Base-by-base conservation (phyloP, 371 early-diverging fungal genomes). In the Syncephalastrum sp. region DNA sequence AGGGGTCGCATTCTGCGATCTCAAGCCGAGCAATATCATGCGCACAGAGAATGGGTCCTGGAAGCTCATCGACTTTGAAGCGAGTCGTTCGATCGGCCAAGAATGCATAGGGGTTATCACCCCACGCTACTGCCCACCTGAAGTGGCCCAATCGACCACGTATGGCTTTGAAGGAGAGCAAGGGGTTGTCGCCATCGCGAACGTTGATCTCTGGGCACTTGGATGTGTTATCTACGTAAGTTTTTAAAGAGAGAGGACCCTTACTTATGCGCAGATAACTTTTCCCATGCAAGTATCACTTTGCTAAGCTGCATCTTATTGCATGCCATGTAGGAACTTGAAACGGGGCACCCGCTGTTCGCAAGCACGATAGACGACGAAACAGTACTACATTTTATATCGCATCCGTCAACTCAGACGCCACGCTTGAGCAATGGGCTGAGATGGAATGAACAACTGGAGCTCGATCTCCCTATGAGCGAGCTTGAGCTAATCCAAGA, bases 161-260 rank as follows among this genome's bases (percentile, higher is more conserved):
- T 78, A 74, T 47, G 78, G 78, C 1, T 50, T 74, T 10, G 78
- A 78, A 54, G 78, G 78, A 15, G 71, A 75, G 3, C 72, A 72
- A 50, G 78, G 78, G 14, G 78, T 78, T 0, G 78, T 78, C 4
- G 78, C 78, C 24, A 69, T 73, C 0, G 72, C 78, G 1, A 70
- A 71, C 42, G 71, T 78, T 1, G 78, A 78, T 67, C 48, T 74
- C 3, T 78, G 78, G 78, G 72, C 78, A 16, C 64, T 78, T 15
- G 78, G 78, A 12, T 78, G 78, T 56, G 71, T 74, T 1, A 60
- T 78, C 24, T 78, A 72, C 50, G 69, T 68, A 64, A 61, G 69
- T 47, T 4, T 17, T n/a, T 1, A 10, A 14, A 46, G 13, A 45
- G 45, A 45, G 47, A 46, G 23, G 23, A 46, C 47, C 23, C 47